Evolutionary conservation across 176 grass and related monocot species (phyloP), one percentile per base, ranked within the genome.

Genomic region (Pontederia paniculata): DNA sequence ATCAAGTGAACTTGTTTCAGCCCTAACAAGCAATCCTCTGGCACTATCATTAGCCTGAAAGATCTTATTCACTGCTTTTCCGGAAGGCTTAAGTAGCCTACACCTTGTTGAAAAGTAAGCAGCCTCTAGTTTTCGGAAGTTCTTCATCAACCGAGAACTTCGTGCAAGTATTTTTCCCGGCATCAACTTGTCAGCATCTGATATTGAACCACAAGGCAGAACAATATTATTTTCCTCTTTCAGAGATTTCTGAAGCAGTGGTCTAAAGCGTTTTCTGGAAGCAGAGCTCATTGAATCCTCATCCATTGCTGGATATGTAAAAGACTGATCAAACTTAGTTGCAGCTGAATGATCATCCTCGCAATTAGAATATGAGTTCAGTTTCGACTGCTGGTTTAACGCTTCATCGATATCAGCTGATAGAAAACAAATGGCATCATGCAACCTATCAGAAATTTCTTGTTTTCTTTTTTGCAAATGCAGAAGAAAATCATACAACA

Each of bases 111-210:
- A 67, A 74, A 98, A 98, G 62, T 98, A 98, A 57, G 84, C 87
- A 45, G 80, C 79, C 74, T 91, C 94, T 60, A 98, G 74, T 76
- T 84, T 98, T 73, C 82, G 84, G 62, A 98, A 98, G 69, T 98
- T 98, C 66, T 88, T 91, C 94, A 98, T 98, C 70, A 98, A 72
- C 58, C 87, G 79, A 28, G 87, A 88, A 61, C 83, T 98, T 88
- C 84, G 91, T 23, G 78, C 88, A 46, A 81, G 57, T 55, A 98
- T 78, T 69, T 44, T 88, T 73, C 84, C 71, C 64, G 81, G 74
- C 62, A 84, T 84, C 48, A 66, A 23, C 58, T 62, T 58, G 21
- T 76, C 74, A 17, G 68, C 65, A 37, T 69, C 81, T 72, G 81
- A 70, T 66, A 63, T 80, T 10, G 70, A 72, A 66, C 62, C 67